These are phyloP conservation scores for Trichosporon faecale DNA, from an alignment of 1,284 basidiomycete genomes.

Conservation along the genomic window DNA sequence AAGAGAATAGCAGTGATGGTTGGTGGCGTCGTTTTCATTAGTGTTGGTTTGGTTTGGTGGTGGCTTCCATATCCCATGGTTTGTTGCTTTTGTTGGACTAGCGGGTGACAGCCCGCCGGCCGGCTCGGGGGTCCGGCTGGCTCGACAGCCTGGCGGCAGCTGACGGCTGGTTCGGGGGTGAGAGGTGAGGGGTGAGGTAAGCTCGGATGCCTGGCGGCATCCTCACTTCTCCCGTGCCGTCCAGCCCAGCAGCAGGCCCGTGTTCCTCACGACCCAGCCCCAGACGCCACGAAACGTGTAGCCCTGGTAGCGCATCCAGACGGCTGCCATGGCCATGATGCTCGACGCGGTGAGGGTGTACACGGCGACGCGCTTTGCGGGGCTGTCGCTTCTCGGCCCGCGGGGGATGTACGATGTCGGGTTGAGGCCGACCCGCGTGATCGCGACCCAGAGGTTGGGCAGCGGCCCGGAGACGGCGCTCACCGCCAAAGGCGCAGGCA, in stretches of 20 bases:
- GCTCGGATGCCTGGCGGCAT: too few relatives aligned
- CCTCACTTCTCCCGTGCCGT: background rate
- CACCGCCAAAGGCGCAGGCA: constrained; percentile 86
- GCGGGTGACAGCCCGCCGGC: too few relatives aligned
- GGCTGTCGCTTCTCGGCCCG: constrained; percentile 36
- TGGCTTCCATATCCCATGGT: too few relatives aligned
- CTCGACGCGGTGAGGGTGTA: constrained; percentile 32
- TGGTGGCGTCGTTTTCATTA: background rate
- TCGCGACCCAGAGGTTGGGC: constrained; percentile 49
- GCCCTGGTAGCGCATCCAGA: constrained; percentile 49
- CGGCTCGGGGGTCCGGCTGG: too few relatives aligned
- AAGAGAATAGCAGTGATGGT: background rate
- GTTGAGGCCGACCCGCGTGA: constrained; percentile 49
- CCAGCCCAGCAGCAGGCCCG: constrained; percentile 11
- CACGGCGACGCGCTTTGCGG: constrained; percentile 39
- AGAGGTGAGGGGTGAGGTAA: too few relatives aligned
- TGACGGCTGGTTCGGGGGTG: too few relatives aligned
- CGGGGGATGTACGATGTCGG: constrained; percentile 46
- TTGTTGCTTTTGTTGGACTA: too few relatives aligned
- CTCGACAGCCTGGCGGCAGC: too few relatives aligned
- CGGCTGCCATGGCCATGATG: constrained; percentile 33
- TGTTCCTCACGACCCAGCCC: constrained; percentile 39
- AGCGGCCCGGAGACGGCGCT: constrained; percentile 67
- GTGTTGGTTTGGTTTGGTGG: background rate
- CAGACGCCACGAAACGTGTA: constrained; percentile 45